Evolutionary conservation across 202 grass and related monocot species (phyloP).

Genomic region (Elaeis oleifera): DNA sequence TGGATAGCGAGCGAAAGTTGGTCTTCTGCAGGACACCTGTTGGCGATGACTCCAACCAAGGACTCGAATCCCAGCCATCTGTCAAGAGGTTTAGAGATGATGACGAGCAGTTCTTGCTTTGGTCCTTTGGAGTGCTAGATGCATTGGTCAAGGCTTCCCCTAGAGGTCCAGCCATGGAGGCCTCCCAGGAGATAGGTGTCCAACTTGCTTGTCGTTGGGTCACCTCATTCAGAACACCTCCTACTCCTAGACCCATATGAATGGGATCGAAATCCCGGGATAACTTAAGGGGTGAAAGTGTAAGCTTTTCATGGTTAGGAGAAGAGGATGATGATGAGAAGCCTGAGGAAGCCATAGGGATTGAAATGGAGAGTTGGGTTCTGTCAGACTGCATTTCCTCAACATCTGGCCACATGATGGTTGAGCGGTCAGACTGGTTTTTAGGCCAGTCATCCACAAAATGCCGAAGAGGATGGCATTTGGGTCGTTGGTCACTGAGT

Average conservation of each 20-base stretch:
- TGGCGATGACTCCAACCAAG: not conserved
- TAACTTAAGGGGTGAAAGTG: constrained; percentile 46
- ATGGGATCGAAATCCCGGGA: constrained; percentile 27
- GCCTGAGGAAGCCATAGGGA: constrained; percentile 39
- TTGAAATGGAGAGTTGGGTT: constrained; percentile 42
- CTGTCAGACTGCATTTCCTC: constrained; percentile 28
- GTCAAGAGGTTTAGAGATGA: not conserved
- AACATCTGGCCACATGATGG: constrained; percentile 11
- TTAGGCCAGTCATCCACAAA: constrained; percentile 21
- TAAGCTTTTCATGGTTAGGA: constrained; percentile 43
- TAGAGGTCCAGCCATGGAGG: constrained; percentile 71
- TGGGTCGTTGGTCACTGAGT: not conserved
- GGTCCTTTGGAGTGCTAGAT: constrained; percentile 1
- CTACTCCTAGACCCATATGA: constrained; percentile 29
- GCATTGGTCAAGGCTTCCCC: constrained; percentile 36
- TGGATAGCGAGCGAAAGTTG: constrained; percentile 5
- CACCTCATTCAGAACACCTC: constrained; percentile 25
- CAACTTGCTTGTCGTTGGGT: constrained; percentile 37
- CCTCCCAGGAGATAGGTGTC: constrained; percentile 42
- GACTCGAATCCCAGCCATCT: constrained; percentile 5
- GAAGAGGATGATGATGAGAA: constrained; percentile 37
- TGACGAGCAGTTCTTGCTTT: constrained; percentile 1
- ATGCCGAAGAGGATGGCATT: constrained; percentile 13
- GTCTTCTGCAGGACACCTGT: constrained; percentile 11
- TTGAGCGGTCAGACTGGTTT: constrained; percentile 13